These are phyloP conservation scores for Leucosporidium creatinivorum DNA, from an alignment of 768 basidiomycete species.

Conservation along the genomic window DNA sequence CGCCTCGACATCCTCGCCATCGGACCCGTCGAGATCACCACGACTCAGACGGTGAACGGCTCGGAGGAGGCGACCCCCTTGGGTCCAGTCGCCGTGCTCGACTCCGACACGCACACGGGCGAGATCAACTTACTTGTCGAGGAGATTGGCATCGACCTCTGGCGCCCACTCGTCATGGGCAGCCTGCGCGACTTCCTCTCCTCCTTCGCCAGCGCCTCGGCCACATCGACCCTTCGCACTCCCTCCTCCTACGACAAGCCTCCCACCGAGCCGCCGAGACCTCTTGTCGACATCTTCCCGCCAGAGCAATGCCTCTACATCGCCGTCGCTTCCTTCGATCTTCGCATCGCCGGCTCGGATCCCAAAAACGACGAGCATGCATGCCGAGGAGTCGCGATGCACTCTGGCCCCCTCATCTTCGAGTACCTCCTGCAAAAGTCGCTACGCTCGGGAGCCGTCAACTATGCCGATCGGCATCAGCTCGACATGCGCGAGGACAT, in stretches of 20 bases:
- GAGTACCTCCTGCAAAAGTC: slow-evolving; percentile 50
- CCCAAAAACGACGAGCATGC: slow-evolving; percentile 63
- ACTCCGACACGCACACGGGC: slow-evolving; percentile 39
- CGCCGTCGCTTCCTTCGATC: slow-evolving; percentile 56
- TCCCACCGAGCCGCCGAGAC: slow-evolving; percentile 20
- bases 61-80: slow-evolving; percentile 2
- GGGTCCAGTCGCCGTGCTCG: slow-evolving; percentile 7
- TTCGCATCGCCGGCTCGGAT: slow-evolving; percentile 70
- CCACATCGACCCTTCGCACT: slow-evolving; percentile 33
- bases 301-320: slow-evolving; percentile 54
- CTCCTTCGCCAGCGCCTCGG: slow-evolving; percentile 38
- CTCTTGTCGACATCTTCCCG: slow-evolving; percentile 47
- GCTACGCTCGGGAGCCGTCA: slow-evolving; percentile 20
- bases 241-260: background rate
- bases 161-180: slow-evolving; percentile 56
- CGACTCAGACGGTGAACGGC: slow-evolving; percentile 2
- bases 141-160: slow-evolving; percentile 58
- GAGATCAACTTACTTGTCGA: slow-evolving; percentile 53
- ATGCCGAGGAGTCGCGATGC: slow-evolving; percentile 61
- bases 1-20: slow-evolving; percentile 23
- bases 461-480: slow-evolving; percentile 33
- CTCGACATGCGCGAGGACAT: slow-evolving; percentile 40
- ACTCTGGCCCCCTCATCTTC: slow-evolving; percentile 51
- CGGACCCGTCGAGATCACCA: slow-evolving; percentile 22
- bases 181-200: slow-evolving; percentile 51